Evolutionary conservation across 1,139 yeast genomes (phyloP).

Genomic region (Maudiozyma humilis): DNA sequence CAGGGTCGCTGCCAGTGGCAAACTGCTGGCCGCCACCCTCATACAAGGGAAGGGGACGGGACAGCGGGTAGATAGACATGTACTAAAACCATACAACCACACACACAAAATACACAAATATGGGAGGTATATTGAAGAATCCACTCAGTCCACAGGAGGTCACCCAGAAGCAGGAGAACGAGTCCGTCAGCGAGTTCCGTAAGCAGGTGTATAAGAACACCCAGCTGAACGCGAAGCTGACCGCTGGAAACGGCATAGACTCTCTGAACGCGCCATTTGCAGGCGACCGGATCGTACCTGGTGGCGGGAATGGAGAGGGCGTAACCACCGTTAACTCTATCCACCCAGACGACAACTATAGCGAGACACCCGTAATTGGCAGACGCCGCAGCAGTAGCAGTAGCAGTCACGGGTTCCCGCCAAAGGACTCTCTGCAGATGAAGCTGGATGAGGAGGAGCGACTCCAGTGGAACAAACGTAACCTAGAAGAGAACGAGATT

Average conservation of each 20-base stretch:
- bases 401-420: slow-evolving; percentile 8
- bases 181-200: slow-evolving; percentile 40
- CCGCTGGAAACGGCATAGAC: slow-evolving; percentile 14
- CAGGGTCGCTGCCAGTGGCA: no score
- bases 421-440: slow-evolving; percentile 27
- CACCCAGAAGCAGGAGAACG: slow-evolving; percentile 17
- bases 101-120: no score
- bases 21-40: no score
- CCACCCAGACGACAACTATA: neutral
- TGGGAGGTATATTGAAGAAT: slow-evolving; percentile 38
- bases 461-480: slow-evolving; percentile 64
- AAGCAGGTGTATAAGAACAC: slow-evolving; percentile 44
- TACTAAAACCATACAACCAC: no score
- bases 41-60: no score
- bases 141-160: slow-evolving; percentile 25
- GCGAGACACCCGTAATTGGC: neutral
- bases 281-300: neutral
- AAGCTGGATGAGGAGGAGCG: slow-evolving; percentile 33
- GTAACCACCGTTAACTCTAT: slow-evolving; percentile 1
- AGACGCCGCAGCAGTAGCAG: neutral
- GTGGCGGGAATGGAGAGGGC: slow-evolving; percentile 1
- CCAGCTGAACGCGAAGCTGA: slow-evolving; percentile 36
- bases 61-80: no score
- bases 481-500: slow-evolving; percentile 51
- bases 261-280: slow-evolving; percentile 1